phyloP scores from a whole-genome alignment of 306 rosid species.

The Alnus rubra region DNA sequence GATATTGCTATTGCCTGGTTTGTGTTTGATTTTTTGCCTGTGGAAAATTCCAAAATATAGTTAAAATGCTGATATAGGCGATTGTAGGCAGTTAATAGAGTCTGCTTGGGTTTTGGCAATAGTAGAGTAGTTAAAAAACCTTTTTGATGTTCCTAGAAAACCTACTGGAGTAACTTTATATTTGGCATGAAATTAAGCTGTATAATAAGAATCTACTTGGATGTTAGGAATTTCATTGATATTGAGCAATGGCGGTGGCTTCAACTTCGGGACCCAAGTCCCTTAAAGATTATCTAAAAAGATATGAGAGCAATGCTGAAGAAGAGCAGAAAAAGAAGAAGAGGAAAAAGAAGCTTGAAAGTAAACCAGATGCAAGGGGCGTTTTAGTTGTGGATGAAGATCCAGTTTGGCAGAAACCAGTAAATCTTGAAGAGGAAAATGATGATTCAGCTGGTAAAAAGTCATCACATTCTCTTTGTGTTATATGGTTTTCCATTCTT shows the following conservation, averaged over 20 bases:
- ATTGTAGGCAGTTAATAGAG: neutral
- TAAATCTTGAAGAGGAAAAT: slow-evolving; percentile 62
- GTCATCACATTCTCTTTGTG: neutral
- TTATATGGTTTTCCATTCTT: neutral
- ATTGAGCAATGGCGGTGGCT: slow-evolving; percentile 37
- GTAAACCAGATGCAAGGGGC: slow-evolving; percentile 48
- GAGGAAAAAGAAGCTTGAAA: slow-evolving; percentile 43
- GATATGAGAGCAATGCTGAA: slow-evolving; percentile 57
- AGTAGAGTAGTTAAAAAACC: neutral
- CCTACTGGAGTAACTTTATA: neutral
- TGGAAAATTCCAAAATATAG: slow-evolving; percentile 24
- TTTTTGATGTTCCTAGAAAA: neutral
- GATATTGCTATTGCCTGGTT: too few species aligned
- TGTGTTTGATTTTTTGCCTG: too few species aligned
- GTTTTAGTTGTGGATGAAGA: slow-evolving; percentile 79
- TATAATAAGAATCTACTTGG: slow-evolving; percentile 8
- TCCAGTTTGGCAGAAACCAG: slow-evolving; percentile 83
- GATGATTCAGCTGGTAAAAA: slow-evolving; percentile 50
- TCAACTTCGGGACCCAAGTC: slow-evolving; percentile 48
- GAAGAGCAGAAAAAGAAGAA: slow-evolving; percentile 50
- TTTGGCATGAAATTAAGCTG: neutral
- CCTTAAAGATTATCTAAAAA: slow-evolving; percentile 70
- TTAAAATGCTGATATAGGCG: neutral
- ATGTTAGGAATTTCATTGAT: slow-evolving; percentile 10
- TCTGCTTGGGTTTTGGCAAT: neutral